A percentile compares a stretch with the other conserved stretches of the same genome.
Conservation (phyloP, 345 rosid genomes). For the Salix dunnii region DNA sequence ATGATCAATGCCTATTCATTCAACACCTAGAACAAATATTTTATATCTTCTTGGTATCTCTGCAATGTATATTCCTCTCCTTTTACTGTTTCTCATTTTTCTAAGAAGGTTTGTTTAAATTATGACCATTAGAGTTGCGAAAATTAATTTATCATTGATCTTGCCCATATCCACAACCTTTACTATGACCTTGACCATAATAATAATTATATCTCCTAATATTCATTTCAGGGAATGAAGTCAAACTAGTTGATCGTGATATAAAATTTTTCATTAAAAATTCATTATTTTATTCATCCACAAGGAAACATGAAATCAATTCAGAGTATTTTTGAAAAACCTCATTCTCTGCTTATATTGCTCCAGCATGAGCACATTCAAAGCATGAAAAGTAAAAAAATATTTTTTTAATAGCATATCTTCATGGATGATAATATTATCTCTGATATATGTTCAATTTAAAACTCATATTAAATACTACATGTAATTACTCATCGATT, state of each 20-base stretch:
- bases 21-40: too few relatives aligned
- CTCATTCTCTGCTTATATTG: background rate
- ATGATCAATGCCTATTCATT: too few relatives aligned
- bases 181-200: background rate
- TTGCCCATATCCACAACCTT: background rate
- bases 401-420: background rate
- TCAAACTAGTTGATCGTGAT: background rate
- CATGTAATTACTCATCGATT: background rate
- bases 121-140: too few relatives aligned
- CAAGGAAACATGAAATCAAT: background rate
- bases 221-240: too few relatives aligned
- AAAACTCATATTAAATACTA: background rate
- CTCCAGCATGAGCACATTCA: background rate
- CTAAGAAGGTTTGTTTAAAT: too few relatives aligned
- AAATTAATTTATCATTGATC: background rate
- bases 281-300: constrained; percentile 1
- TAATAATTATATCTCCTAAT: too few relatives aligned
- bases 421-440: background rate
- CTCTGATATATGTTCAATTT: background rate
- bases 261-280: background rate
- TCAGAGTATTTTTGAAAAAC: background rate
- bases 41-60: too few relatives aligned
- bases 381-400: background rate
- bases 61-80: too few relatives aligned
- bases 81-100: too few relatives aligned